phyloP scores from a whole-genome alignment of 1,284 basidiomycete genomes.

The Malassezia arunalokei region DNA sequence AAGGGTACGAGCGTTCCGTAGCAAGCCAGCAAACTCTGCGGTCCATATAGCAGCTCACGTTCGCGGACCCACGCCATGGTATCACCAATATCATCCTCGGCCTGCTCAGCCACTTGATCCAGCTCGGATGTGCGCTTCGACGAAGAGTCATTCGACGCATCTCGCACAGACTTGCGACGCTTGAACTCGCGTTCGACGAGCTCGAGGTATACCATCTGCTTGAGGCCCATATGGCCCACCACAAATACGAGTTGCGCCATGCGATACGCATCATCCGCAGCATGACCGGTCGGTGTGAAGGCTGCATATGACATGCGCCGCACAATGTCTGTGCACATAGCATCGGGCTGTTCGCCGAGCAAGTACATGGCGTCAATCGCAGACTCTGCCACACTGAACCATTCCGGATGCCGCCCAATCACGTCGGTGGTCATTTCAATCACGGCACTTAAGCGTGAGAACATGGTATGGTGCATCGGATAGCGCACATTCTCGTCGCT shows the following conservation, averaged over 20 bases:
- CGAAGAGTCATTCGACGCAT: conserved; percentile 20
- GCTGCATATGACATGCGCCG: conserved; percentile 65
- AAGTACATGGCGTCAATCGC: conserved; percentile 91
- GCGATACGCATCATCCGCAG: conserved; percentile 55
- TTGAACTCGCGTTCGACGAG: conserved; percentile 95
- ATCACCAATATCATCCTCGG: conserved; percentile 95
- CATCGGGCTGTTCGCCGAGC: conserved; percentile 83
- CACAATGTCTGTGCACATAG: conserved; percentile 68
- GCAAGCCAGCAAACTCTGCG: conserved; percentile 66
- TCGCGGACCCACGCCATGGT: conserved; percentile 71
- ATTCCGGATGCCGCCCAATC: conserved; percentile 25
- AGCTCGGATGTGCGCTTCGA: conserved; percentile 53
- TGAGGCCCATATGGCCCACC: conserved; percentile 91
- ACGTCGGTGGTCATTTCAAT: conserved; percentile 21
- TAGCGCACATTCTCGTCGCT: conserved; percentile 73
- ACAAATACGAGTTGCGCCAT: conserved; percentile 83
- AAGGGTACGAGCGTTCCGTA: conserved; percentile 82
- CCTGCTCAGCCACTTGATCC: conserved; percentile 91
- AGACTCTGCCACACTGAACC: conserved; percentile 87
- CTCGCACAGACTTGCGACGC: conserved; percentile 79
- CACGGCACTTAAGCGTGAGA: conserved; percentile 68
- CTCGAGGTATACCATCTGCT: conserved; percentile 92
- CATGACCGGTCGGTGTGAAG: conserved; percentile 49
- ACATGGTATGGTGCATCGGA: conserved; percentile 77
- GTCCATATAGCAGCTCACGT: conserved; percentile 72